These are phyloP conservation scores for Sporothrix phasma DNA, from an alignment of 2,329 filamentous ascomycete genomes.

Conservation along the genomic window DNA sequence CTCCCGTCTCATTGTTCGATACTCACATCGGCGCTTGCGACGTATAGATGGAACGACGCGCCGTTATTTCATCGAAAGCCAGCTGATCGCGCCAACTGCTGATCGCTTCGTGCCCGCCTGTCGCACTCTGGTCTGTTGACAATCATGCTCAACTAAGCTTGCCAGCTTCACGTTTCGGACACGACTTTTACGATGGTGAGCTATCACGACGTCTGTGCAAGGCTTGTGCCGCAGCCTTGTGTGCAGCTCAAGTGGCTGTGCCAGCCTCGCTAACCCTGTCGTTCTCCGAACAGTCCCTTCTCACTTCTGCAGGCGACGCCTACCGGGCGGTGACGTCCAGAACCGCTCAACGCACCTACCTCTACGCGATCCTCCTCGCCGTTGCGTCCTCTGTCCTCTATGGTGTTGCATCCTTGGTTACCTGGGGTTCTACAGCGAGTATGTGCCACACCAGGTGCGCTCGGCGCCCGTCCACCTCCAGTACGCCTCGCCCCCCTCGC, in stretches of 20 bases:
- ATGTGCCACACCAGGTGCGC: conserved; percentile 45
- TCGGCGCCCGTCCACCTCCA: conserved; percentile 45
- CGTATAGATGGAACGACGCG: neutral
- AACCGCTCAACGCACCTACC: conserved; percentile 38
- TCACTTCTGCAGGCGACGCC: conserved; percentile 13
- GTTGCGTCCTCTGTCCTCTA: conserved; percentile 36
- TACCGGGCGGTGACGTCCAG: conserved; percentile 38
- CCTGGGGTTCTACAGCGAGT: conserved; percentile 45
- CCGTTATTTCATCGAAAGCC: neutral
- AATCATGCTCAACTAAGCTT: neutral
- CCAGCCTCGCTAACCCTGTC: neutral
- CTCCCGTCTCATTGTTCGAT: neutral
- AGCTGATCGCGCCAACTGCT: neutral
- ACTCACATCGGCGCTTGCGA: neutral
- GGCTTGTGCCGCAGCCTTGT: neutral
- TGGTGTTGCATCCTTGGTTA: conserved; percentile 40
- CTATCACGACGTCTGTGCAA: neutral
- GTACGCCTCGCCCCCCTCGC: conserved; percentile 37
- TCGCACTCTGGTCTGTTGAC: neutral
- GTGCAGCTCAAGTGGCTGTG: neutral
- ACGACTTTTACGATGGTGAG: conserved; percentile 1
- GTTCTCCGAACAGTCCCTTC: neutral
- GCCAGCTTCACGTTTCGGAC: neutral
- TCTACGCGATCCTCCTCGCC: conserved; percentile 38
- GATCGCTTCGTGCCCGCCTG: neutral